phyloP scores from a whole-genome alignment of 306 rosid genomes.

The Pyrus pyrifolia region DNA sequence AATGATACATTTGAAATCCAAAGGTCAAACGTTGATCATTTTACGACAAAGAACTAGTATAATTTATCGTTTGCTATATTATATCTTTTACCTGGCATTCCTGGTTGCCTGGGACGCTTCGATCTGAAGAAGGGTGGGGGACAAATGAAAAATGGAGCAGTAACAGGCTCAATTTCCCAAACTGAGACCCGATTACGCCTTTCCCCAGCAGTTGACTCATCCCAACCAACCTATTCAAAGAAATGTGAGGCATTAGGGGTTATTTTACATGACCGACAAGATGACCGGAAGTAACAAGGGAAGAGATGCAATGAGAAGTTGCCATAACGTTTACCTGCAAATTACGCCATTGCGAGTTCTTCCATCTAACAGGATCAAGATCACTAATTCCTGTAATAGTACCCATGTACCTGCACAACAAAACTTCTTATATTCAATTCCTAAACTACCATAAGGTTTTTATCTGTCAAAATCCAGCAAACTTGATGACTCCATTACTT shows the following conservation, averaged over 20 bases:
- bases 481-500: no score
- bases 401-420: constrained; percentile 84
- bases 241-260: background rate
- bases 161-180: constrained; percentile 98
- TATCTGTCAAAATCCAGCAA: no score
- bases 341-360: constrained; percentile 94
- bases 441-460: background rate
- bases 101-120: constrained; percentile 80
- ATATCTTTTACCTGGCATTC: constrained; percentile 68
- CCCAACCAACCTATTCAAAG: constrained; percentile 87
- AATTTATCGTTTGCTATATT: background rate
- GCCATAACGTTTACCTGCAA: constrained; percentile 55
- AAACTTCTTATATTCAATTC: background rate
- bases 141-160: constrained; percentile 92
- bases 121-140: constrained; percentile 91
- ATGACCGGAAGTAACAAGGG: background rate
- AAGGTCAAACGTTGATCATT: background rate
- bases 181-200: constrained; percentile 78
- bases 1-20: background rate
- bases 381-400: constrained; percentile 89
- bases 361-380: constrained; percentile 92
- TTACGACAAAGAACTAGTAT: background rate
- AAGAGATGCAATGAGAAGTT: background rate
- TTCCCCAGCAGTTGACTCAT: constrained; percentile 94
- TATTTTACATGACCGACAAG: constrained; percentile 6